Evolutionary conservation across 2,329 filamentous ascomycete species (phyloP).

Genomic region (Rugonectria rugulosa): DNA sequence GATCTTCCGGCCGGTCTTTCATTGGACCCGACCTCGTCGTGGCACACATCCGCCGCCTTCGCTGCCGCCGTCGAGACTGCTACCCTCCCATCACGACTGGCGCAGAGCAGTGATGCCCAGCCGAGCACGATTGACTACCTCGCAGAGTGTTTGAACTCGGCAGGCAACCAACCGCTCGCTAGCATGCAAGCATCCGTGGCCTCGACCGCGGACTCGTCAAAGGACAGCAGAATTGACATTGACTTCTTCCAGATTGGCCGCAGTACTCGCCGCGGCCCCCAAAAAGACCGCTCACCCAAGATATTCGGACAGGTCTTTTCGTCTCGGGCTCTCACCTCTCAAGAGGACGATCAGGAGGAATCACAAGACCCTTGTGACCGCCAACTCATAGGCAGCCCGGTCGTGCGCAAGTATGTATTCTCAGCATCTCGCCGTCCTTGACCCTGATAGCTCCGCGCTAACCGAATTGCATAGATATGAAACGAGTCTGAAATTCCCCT

Average conservation of each 20-base stretch:
- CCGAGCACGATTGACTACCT: slow-evolving; percentile 66
- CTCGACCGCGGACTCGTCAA: slow-evolving; percentile 38
- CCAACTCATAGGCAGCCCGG: slow-evolving; percentile 37
- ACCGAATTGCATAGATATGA: slow-evolving; percentile 49
- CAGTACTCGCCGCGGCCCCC: slow-evolving; percentile 3
- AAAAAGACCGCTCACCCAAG: slow-evolving; percentile 25
- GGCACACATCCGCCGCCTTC: slow-evolving; percentile 83
- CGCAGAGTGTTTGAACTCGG: slow-evolving; percentile 72
- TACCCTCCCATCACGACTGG: slow-evolving; percentile 77
- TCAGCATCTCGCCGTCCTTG: background rate
- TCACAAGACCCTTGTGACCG: slow-evolving; percentile 20
- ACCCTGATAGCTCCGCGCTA: too few species aligned
- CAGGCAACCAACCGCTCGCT: slow-evolving; percentile 82
- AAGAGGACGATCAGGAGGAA: slow-evolving; percentile 13
- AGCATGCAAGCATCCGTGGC: slow-evolving; percentile 73
- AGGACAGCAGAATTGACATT: slow-evolving; percentile 41
- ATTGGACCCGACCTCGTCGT: slow-evolving; percentile 71
- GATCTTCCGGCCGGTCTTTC: slow-evolving; percentile 64
- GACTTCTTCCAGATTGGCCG: slow-evolving; percentile 43
- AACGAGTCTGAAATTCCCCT: slow-evolving; percentile 70
- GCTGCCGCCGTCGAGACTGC: slow-evolving; percentile 80
- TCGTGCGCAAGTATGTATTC: slow-evolving; percentile 39
- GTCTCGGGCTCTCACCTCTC: slow-evolving; percentile 30
- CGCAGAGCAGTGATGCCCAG: slow-evolving; percentile 48
- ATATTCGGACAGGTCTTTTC: slow-evolving; percentile 42